phyloP scores from a whole-genome alignment of 2,329 filamentous ascomycete species.

The Fusarium metavorans region DNA sequence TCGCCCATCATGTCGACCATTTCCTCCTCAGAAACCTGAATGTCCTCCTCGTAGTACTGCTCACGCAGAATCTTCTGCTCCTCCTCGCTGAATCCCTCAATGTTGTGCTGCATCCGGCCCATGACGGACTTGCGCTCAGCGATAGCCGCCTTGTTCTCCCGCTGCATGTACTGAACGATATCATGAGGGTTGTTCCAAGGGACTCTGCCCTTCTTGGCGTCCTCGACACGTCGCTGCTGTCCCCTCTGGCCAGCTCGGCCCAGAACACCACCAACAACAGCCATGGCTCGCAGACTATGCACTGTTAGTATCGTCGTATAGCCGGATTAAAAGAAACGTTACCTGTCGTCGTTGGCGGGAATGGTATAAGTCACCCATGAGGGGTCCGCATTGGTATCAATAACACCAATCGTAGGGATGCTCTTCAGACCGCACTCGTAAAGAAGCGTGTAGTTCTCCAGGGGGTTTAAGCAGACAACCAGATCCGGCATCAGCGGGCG shows the following conservation, averaged over 20 bases:
- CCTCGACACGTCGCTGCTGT: constrained; percentile 72
- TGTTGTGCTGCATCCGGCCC: constrained; percentile 51
- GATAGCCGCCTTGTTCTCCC: constrained; percentile 47
- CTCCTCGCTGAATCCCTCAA: constrained; percentile 53
- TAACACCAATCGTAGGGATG: constrained; percentile 93
- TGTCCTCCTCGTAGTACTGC: constrained; percentile 40
- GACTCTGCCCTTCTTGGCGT: constrained; percentile 71
- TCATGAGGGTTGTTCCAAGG: constrained; percentile 68
- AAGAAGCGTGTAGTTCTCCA: constrained; percentile 91
- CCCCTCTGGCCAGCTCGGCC: constrained; percentile 87
- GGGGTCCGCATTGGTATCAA: constrained; percentile 93
- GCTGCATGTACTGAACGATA: constrained; percentile 54
- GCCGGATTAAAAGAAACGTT: constrained; percentile 42
- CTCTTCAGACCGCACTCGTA: constrained; percentile 91
- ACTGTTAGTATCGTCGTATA: constrained; percentile 38
- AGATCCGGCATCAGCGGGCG: constrained; percentile 85
- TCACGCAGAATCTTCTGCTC: constrained; percentile 51
- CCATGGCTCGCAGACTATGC: constrained; percentile 79
- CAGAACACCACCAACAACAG: constrained; percentile 86
- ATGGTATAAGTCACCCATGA: constrained; percentile 97
- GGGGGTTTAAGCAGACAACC: constrained; percentile 90
- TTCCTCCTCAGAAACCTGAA: constrained; percentile 51
- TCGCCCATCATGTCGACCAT: constrained; percentile 52
- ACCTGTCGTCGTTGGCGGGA: constrained; percentile 96
- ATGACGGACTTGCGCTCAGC: constrained; percentile 52